Evolutionary conservation across 495 filamentous ascomycete genomes (phyloP).

Genomic region (Neurospora africana): DNA sequence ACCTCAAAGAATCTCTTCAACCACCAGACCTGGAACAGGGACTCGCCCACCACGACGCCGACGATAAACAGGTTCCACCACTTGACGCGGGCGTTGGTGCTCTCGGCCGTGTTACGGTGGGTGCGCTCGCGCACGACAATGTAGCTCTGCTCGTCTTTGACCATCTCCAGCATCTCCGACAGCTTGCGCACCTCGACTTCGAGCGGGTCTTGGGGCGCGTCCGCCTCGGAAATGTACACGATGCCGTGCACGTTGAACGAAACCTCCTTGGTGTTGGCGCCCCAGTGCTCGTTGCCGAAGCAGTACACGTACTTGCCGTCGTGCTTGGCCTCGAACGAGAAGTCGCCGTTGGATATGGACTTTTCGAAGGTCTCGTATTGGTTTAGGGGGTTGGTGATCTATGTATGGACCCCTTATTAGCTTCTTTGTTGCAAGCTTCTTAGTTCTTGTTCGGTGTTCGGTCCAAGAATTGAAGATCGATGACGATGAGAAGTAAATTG

Average conservation of each 20-base stretch:
- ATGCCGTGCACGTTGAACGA: slow-evolving; percentile 99
- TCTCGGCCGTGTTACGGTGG: slow-evolving; percentile 96
- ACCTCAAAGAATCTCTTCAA: slow-evolving; percentile 98
- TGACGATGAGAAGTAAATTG: not conserved
- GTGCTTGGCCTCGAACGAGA: slow-evolving; percentile 73
- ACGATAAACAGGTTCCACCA: slow-evolving; percentile 99
- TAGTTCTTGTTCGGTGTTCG: not conserved
- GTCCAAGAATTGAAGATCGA: not conserved
- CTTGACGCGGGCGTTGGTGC: slow-evolving; percentile 92
- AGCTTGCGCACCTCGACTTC: slow-evolving; percentile 84
- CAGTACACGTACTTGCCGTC: slow-evolving; percentile 94
- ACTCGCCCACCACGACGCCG: slow-evolving; percentile 77
- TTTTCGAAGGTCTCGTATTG: slow-evolving; percentile 69
- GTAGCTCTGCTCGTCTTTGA: slow-evolving; percentile 96
- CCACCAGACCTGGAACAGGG: slow-evolving; percentile 99
- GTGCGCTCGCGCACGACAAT: slow-evolving; percentile 91
- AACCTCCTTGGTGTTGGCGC: slow-evolving; percentile 85
- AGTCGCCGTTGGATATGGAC: slow-evolving; percentile 75
- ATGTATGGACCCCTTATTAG: not conserved
- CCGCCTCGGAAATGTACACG: slow-evolving; percentile 88
- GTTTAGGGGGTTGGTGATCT: slow-evolving; percentile 77
- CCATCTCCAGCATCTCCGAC: slow-evolving; percentile 75
- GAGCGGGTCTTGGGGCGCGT: slow-evolving; percentile 75
- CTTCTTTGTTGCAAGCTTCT: not conserved
- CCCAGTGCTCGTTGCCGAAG: slow-evolving; percentile 98